Conservation (phyloP, 2,329 filamentous ascomycete species). For the Coniochaeta sp. region DNA sequence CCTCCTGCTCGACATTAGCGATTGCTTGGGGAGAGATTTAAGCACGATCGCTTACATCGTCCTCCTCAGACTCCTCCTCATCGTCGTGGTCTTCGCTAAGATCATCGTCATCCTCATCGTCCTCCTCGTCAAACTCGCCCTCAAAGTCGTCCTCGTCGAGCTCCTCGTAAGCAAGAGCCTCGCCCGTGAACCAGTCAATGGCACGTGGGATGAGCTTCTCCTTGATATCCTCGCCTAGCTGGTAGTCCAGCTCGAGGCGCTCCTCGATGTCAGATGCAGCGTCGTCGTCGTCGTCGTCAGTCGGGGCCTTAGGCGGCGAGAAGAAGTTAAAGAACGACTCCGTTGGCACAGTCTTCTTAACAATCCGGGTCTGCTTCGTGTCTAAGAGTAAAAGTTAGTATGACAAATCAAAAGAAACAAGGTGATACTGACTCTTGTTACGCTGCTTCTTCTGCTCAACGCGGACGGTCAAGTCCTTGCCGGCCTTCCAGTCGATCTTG, state of each 20-base stretch:
- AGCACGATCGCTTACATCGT: slow-evolving; percentile 50
- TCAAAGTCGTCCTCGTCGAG: slow-evolving; percentile 74
- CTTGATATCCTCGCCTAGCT: slow-evolving; percentile 98
- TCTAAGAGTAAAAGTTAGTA: slow-evolving; percentile 43
- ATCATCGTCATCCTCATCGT: slow-evolving; percentile 91
- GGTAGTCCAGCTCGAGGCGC: slow-evolving; percentile 95
- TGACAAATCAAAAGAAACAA: background rate
- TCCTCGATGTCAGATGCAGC: slow-evolving; percentile 90
- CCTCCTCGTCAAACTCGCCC: slow-evolving; percentile 79
- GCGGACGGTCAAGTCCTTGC: slow-evolving; percentile 87
- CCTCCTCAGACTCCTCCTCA: slow-evolving; percentile 65
- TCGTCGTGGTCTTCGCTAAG: slow-evolving; percentile 88
- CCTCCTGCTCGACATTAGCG: slow-evolving; percentile 53
- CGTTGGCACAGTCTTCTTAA: slow-evolving; percentile 98
- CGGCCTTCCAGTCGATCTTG: slow-evolving; percentile 93
- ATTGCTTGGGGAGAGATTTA: slow-evolving; percentile 12
- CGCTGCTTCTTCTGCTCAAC: slow-evolving; percentile 99
- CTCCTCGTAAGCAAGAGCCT: slow-evolving; percentile 95
- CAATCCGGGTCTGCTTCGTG: slow-evolving; percentile 97
- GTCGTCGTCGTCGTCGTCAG: slow-evolving; percentile 63
- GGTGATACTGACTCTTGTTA: slow-evolving; percentile 79
- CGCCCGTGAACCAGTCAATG: slow-evolving; percentile 98
- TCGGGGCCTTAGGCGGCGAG: slow-evolving; percentile 82
- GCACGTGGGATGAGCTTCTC: slow-evolving; percentile 98
- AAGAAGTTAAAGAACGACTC: slow-evolving; percentile 99